Base-by-base conservation (phyloP, 352 stramenopile species). In the Thalassiosira gravida region DNA sequence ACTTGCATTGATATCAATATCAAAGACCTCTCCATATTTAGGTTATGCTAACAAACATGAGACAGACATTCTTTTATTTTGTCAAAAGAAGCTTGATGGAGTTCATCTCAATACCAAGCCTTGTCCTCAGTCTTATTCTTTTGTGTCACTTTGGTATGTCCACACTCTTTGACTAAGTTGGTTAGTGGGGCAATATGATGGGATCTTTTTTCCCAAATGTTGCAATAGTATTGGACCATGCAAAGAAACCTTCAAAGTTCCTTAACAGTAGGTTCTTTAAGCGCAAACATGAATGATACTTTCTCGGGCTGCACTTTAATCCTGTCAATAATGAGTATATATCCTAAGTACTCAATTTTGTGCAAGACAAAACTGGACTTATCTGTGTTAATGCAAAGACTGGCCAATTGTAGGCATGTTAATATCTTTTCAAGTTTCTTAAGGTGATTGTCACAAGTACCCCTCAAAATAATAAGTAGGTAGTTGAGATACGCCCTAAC, bases 221-320 rank as follows among this genome's bases (percentile, higher is more conserved):
- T 20, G 16, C 42, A 20, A 20, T 49, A 49, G 16, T 49, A 49
- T 55, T 55, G 46, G 14, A 55, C 46, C n/a, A 55, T 55, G 18
- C 20, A 8, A 29, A 55, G 20, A n/a, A 55, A 55, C 20, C 13
- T 55, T 11, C 20, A 18, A 13, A 55, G 18, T 55, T 55, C 46
- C 18, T 55, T 49, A 20, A 49, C 8, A 20, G 8, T 49, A 49
- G 42, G 42, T 20, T 49, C 42, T 20, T 49, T 49, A 3, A 49
- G 8, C 16, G 42, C 16, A 6, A 49, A 13, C 3, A 49, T 49
- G 2, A 13, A 3, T 20, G 8, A 20, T 20, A 49, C 42, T 20
- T 49, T 49, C 16, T 49, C 42, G 2, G 16, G 42, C 8, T 49
- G 8, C 3, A 13, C 3, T 49, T 49, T 49, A 49, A 49, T 49